phyloP scores from a whole-genome alignment of 139 green algal species.

The Pseudopediastrum boryanum region DNA sequence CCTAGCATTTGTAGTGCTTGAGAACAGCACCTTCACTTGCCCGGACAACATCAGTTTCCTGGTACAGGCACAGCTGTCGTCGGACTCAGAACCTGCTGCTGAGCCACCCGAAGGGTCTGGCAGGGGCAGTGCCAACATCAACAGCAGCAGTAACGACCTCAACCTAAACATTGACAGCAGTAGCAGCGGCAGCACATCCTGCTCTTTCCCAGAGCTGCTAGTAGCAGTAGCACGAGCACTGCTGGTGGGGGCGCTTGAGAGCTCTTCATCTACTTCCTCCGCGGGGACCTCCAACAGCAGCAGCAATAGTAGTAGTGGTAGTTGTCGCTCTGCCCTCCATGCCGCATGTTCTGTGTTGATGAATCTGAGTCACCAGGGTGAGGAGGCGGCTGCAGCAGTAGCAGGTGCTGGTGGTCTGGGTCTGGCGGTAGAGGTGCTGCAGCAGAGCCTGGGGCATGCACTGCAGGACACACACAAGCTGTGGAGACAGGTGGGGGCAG shows the following conservation, averaged over 20 bases:
- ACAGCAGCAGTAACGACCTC: constrained; percentile 8
- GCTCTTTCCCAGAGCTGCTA: constrained; percentile 29
- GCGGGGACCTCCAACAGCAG: too few relatives aligned
- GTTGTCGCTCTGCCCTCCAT: constrained; percentile 37
- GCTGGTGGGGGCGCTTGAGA: constrained; percentile 1
- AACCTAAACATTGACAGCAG: neutral
- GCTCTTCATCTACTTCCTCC: neutral
- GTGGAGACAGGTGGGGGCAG: constrained; percentile 20
- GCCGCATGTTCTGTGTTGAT: constrained; percentile 67
- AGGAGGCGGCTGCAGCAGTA: constrained; percentile 46
- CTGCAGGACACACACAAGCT: neutral
- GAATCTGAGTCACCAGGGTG: constrained; percentile 77
- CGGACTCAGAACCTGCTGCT: too few relatives aligned
- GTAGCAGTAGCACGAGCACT: constrained; percentile 4
- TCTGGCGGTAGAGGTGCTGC: constrained; percentile 11
- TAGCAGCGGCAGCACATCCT: neutral
- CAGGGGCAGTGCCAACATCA: constrained; percentile 21
- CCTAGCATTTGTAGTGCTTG: constrained; percentile 60
- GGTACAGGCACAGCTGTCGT: constrained; percentile 39
- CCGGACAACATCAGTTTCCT: constrained; percentile 58
- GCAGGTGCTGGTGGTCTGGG: constrained; percentile 40
- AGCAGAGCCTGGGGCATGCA: constrained; percentile 15
- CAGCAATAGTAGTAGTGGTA: too few relatives aligned
- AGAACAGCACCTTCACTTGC: constrained; percentile 78
- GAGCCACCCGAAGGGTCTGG: neutral